Conservation (phyloP, 192 early-diverging fungal species). For the Coemansia sp. region DNA sequence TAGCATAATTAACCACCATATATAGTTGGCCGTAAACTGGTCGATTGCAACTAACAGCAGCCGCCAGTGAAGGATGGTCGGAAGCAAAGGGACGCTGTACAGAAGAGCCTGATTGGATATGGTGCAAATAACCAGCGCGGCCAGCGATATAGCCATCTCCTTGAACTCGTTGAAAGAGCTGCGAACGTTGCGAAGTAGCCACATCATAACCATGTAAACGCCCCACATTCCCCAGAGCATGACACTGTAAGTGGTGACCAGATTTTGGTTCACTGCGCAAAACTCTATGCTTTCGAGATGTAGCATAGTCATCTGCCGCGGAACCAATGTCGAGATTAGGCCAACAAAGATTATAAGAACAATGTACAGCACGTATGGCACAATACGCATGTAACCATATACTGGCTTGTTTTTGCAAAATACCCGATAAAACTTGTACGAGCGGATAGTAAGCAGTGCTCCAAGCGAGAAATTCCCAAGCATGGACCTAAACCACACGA, state of each 20-base stretch:
- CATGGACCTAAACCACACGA: constrained; percentile 50
- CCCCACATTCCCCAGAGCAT: constrained; percentile 41
- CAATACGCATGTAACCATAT: constrained; percentile 31
- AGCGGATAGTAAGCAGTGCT: constrained; percentile 43
- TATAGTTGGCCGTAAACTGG: constrained; percentile 43
- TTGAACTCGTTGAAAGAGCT: constrained; percentile 56
- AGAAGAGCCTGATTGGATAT: constrained; percentile 42
- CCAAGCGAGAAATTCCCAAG: constrained; percentile 50
- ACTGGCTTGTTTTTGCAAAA: constrained; percentile 45
- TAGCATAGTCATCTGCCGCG: constrained; percentile 28
- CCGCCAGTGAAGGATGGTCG: constrained; percentile 34
- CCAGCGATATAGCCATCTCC: constrained; percentile 42
- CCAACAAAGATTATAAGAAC: constrained; percentile 23
- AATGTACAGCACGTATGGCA: constrained; percentile 35
- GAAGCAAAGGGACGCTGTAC: constrained; percentile 27
- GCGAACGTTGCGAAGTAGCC: constrained; percentile 52
- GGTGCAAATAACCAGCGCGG: constrained; percentile 29
- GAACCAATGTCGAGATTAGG: constrained; percentile 30
- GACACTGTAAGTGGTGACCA: constrained; percentile 32
- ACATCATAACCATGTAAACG: constrained; percentile 47
- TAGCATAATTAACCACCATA: constrained; percentile 56
- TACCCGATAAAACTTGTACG: constrained; percentile 47
- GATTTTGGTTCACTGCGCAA: constrained; percentile 45
- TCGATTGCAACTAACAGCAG: constrained; percentile 30
- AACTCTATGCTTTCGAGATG: constrained; percentile 39